Evolutionary conservation across 305 asterid species (phyloP).

Genomic region (Solanum aculeatissimum): DNA sequence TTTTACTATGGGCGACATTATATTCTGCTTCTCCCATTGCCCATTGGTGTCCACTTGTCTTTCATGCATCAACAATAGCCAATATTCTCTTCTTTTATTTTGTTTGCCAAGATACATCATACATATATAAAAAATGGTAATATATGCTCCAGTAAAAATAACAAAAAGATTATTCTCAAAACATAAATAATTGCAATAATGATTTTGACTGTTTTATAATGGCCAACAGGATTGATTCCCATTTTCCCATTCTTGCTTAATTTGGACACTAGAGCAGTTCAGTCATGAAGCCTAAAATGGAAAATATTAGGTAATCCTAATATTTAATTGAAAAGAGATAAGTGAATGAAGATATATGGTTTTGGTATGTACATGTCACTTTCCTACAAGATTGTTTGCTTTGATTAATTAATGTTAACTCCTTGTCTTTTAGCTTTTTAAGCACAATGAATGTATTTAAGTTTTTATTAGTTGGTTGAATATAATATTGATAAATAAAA

Average conservation of each 20-base stretch:
- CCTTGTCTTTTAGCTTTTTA: neutral
- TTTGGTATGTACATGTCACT: neutral
- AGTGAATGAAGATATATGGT: neutral
- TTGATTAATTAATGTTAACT: neutral
- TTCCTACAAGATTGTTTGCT: neutral
- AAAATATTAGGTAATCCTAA: neutral
- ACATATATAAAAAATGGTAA: neutral
- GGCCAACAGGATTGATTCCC: neutral
- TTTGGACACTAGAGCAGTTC: neutral
- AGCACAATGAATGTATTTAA: neutral
- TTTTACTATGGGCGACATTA: neutral
- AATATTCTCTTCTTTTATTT: neutral
- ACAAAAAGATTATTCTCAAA: neutral
- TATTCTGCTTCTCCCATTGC: neutral
- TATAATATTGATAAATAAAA: too few species aligned
- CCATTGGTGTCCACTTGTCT: neutral
- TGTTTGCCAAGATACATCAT: neutral
- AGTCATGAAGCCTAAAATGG: neutral
- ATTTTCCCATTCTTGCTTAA: neutral
- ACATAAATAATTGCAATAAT: neutral
- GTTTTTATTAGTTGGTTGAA: neutral
- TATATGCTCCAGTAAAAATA: neutral
- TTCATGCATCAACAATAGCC: neutral
- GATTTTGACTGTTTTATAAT: neutral
- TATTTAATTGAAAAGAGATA: neutral